Evolutionary conservation across 2,329 filamentous ascomycete species (phyloP).

Genomic region (Colletotrichum incanum): DNA sequence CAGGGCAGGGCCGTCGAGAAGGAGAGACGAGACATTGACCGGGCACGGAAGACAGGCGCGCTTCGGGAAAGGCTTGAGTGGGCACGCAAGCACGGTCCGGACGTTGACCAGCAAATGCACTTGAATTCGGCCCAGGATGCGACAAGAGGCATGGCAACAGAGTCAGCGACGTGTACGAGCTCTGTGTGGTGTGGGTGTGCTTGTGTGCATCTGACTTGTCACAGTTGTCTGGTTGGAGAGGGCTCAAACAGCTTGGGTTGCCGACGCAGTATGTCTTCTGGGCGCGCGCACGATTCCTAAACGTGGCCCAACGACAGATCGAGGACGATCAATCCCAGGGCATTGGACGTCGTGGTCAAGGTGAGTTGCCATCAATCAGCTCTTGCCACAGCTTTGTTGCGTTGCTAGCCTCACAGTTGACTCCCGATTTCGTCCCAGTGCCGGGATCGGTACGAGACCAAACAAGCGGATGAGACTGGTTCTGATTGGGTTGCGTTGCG

Average conservation of each 20-base stretch:
- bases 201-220: slow-evolving; percentile 42
- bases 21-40: slow-evolving; percentile 38
- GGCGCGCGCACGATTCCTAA: slow-evolving; percentile 28
- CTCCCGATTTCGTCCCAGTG: background rate
- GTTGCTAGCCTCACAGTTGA: slow-evolving; percentile 18
- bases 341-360: slow-evolving; percentile 6
- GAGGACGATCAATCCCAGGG: slow-evolving; percentile 30
- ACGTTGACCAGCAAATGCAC: slow-evolving; percentile 33
- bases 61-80: slow-evolving; percentile 36
- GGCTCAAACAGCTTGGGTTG: slow-evolving; percentile 34
- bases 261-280: slow-evolving; percentile 21
- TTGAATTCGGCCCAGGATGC: slow-evolving; percentile 35
- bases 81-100: slow-evolving; percentile 31
- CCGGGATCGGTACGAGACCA: slow-evolving; percentile 18
- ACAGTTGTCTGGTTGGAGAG: slow-evolving; percentile 30
- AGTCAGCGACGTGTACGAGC: slow-evolving; percentile 41
- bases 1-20: slow-evolving; percentile 23
- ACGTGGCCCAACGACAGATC: slow-evolving; percentile 38
- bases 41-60: slow-evolving; percentile 39
- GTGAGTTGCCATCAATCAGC: slow-evolving; percentile 35
- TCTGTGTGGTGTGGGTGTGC: slow-evolving; percentile 40
- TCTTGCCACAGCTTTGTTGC: slow-evolving; percentile 39
- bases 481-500: slow-evolving; percentile 20
- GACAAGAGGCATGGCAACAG: slow-evolving; percentile 34
- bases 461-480: slow-evolving; percentile 8